Base-by-base conservation (phyloP, 2,329 filamentous ascomycete species). In the Trichoderma lentiforme region DNA sequence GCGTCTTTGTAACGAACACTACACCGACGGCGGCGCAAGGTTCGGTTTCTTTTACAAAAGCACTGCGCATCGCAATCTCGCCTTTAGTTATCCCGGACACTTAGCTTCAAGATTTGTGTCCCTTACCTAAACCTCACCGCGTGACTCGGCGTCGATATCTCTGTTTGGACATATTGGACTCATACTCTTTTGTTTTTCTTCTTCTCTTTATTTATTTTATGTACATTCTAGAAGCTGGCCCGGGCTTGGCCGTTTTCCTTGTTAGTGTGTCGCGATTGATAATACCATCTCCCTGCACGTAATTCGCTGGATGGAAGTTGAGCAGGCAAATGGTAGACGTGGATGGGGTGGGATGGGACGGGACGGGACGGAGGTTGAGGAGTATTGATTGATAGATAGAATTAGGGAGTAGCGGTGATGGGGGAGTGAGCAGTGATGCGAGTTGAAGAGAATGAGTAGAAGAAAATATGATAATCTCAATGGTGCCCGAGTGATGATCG, bases 161-260 rank as follows among this genome's bases (percentile, higher is more conserved):
- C 68, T 75, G 74, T 73, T 76, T 51, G 77, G 79, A 79, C 79
- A 76, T 80, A 76, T 79, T 79, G 74, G 76, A 74, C 73, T 78
- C 74, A 78, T 78, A 77, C 75, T 77, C 75, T 75, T 68, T 70
- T 78, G 39, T 73, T 73, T 72, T 61, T 74, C 65, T 78, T 74
- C 73, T 72, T 65, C 73, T 72, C 75, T 70, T 73, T 73, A 75
- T 73, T 73, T 71, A 70, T 75, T 78, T 77, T 73, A 71, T 79
- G 77, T 81, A 80, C 76, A 81, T 81, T 78, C 76, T 80, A 81
- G 79, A 80, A 74, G 73, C 71, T 71, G 77, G 76, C 77, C 77
- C 76, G 74, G 76, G 78, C 76, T 74, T 75, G 78, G 78, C 76
- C 76, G 71, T 74, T 74, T 75, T 75, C 74, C 72, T 73, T 70